Base-by-base conservation (phyloP, 257 asterid species). In the Galeopsis tetrahit region DNA sequence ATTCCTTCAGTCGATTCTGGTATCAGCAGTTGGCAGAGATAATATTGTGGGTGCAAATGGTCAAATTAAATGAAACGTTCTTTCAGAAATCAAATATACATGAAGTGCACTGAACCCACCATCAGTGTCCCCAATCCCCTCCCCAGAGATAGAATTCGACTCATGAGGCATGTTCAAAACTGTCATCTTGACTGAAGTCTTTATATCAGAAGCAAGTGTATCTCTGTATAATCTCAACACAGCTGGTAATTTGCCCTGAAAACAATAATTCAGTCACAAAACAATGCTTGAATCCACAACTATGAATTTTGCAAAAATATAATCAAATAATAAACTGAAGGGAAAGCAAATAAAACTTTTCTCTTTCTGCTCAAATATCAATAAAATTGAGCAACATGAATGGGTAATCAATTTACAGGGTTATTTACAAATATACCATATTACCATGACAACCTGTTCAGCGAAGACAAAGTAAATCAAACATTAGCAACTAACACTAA, bases 141-240 rank as follows among this genome's bases (percentile, higher is more conserved):
- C 99, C 58, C 95, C 96, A 38, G 91, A 83, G 63, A 84, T 72
- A 75, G 90, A 84, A 79, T 88, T 91, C 4, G 95, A 86, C 75
- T 88, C 97, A 79, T 86, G 63, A 66, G 88, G 98, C 93, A 87
- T 83, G 79, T 84, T 93, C 74, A 86, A 78, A 78, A 95, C 95
- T 40, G 95, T 87, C 56, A 80, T 79, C 86, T 92, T 95, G 81
- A 92, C 89, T 75, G 96, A 89, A 61, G 85, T 85, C 82, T 92
- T 95, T 87, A 95, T 81, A 73, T 95, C 96, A 70, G 97, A 85
- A 36, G 95, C 89, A 64, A 95, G 93, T 53, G 96, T 85, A 73
- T 95, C 99, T 35, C 96, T 89, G 77, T 95, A 95, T 79, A 90
- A 78, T 88, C 97, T 86, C 92, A 95, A 85, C 60, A 91, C 97